These are phyloP conservation scores for Megacollybia platyphylla DNA, from an alignment of 1,284 basidiomycete genomes.

Conservation along the genomic window DNA sequence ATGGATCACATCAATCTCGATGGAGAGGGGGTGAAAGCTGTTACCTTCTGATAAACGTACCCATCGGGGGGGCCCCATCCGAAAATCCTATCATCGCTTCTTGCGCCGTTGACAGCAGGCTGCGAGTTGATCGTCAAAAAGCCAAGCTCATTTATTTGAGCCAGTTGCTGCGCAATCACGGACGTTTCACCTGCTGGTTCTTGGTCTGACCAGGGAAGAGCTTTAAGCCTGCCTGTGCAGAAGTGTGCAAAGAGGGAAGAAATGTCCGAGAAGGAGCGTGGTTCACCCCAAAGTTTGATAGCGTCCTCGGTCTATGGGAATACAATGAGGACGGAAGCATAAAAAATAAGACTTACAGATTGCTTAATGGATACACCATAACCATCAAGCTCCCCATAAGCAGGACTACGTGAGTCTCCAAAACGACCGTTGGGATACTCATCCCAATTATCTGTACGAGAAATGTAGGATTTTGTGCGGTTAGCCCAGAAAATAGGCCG, in stretches of 20 bases:
- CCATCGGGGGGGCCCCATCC: constrained; percentile 95
- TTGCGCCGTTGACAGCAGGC: constrained; percentile 89
- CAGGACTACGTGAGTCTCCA: constrained; percentile 92
- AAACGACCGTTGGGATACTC: constrained; percentile 99
- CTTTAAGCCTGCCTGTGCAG: constrained; percentile 57
- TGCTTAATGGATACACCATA: constrained; percentile 85
- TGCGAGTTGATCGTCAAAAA: constrained; percentile 98
- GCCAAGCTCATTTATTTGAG: constrained; percentile 79
- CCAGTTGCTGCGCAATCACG: constrained; percentile 71
- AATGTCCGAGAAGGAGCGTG: constrained; percentile 58
- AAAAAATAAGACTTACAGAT: constrained; percentile 33
- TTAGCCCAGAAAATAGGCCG: constrained; percentile 97
- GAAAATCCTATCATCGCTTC: constrained; percentile 76
- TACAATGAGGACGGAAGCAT: constrained; percentile 5
- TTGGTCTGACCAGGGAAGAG: constrained; percentile 95
- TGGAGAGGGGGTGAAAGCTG: constrained; percentile 10
- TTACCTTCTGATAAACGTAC: constrained; percentile 93
- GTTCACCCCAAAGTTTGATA: constrained; percentile 79
- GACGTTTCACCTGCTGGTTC: constrained; percentile 77
- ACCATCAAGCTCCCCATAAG: constrained; percentile 95
- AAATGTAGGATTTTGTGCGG: constrained; percentile 82
- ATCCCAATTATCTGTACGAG: constrained; percentile 94
- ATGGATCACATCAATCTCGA: constrained; percentile 2
- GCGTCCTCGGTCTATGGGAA: constrained; percentile 66
- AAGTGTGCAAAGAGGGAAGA: constrained; percentile 70